Percentiles rank a stretch among this genome's conserved stretches.
These are phyloP conservation scores for Phytophthora cryptogea DNA, from an alignment of 352 stramenopile species.

Conservation along the genomic window DNA sequence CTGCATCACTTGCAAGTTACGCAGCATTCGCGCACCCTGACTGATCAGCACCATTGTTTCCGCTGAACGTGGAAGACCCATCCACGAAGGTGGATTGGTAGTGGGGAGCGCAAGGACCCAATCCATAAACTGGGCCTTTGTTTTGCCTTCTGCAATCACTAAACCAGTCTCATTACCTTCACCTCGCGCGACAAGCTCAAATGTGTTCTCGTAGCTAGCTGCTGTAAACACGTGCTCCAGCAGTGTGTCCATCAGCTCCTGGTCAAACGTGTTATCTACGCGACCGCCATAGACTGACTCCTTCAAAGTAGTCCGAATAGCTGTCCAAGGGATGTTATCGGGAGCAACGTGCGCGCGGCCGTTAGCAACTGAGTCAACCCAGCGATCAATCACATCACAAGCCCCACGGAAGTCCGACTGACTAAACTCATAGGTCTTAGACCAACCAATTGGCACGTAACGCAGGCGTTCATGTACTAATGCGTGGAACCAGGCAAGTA, in stretches of 20 bases:
- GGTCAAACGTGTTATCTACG: constrained; percentile 97
- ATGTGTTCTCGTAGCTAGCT: constrained; percentile 93
- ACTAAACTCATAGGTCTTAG: constrained; percentile 99
- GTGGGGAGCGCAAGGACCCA: constrained; percentile 89
- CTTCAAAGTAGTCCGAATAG: constrained; percentile 95
- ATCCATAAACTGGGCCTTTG: constrained; percentile 90
- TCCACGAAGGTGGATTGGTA: constrained; percentile 92
- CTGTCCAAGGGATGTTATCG: constrained; percentile 98
- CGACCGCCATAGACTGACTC: constrained; percentile 98
- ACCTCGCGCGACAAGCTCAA: constrained; percentile 56
- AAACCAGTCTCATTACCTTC: constrained; percentile 56
- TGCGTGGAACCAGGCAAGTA: constrained; percentile 98
- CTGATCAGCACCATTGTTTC: constrained; percentile 90
- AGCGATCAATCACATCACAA: constrained; percentile 98
- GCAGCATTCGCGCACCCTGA: constrained; percentile 75
- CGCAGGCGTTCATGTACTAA: constrained; percentile 98
- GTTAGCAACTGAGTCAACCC: constrained; percentile 89
- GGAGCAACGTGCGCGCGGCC: constrained; percentile 92
- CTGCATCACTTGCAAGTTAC: constrained; percentile 85
- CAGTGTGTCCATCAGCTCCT: constrained; percentile 95
- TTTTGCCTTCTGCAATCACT: constrained; percentile 89
- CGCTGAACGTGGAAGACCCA: constrained; percentile 91
- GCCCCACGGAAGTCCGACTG: constrained; percentile 97
- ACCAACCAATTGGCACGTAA: constrained; percentile 98
- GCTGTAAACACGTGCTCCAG: constrained; percentile 94